A percentile compares a stretch with the other conserved stretches of the same genome.
Conservation (phyloP, 148 eudicot species). For the Silene conica region DNA sequence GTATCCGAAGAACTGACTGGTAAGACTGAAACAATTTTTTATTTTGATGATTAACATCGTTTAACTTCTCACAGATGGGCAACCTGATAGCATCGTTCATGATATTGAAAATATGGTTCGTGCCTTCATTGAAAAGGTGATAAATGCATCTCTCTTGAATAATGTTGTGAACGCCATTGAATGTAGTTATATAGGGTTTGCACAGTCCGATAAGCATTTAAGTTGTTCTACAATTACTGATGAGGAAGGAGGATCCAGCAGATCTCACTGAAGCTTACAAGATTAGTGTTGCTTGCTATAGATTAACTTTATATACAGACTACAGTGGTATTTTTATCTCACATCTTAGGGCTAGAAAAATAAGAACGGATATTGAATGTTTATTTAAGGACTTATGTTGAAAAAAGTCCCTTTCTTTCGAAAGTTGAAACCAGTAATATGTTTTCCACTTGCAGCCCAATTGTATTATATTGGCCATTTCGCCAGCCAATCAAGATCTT, state of each 20-base stretch:
- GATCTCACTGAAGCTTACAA: too few relatives aligned
- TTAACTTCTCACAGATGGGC: slow-evolving; percentile 54
- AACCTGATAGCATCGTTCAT: slow-evolving; percentile 38
- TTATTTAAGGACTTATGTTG: background rate
- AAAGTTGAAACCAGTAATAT: background rate
- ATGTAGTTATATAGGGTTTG: background rate
- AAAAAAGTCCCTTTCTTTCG: background rate
- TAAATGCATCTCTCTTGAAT: background rate
- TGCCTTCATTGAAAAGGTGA: slow-evolving; percentile 48
- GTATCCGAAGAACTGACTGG: background rate
- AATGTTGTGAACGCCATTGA: background rate
- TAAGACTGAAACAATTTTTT: background rate
- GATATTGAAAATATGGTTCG: slow-evolving; percentile 56
- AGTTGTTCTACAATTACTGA: background rate
- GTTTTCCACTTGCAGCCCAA: slow-evolving; percentile 51
- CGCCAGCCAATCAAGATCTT: slow-evolving; percentile 81
- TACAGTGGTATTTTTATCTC: background rate
- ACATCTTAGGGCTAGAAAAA: background rate
- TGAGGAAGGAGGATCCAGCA: too few relatives aligned
- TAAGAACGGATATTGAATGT: background rate
- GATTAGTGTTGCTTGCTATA: too few relatives aligned
- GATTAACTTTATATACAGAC: background rate
- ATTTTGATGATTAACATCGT: background rate
- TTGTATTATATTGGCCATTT: slow-evolving; percentile 64
- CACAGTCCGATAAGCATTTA: background rate